Evolutionary conservation across 2,329 filamentous ascomycete genomes (phyloP).

Genomic region (Clathrospora elynae): DNA sequence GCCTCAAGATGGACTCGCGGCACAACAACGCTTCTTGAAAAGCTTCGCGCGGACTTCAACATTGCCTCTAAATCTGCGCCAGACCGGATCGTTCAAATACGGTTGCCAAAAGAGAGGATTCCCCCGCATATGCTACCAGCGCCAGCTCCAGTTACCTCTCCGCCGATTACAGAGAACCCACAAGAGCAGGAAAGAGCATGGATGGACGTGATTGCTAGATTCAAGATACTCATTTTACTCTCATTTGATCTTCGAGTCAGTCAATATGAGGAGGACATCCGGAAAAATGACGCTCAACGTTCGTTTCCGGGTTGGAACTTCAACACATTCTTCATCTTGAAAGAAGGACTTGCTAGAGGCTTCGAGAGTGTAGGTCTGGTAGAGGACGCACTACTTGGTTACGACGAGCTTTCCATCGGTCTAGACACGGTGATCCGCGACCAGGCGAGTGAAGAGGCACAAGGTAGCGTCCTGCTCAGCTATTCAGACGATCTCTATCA

Average conservation of each 20-base stretch:
- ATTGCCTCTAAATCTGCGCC: slow-evolving; percentile 71
- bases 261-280: slow-evolving; percentile 97
- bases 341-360: slow-evolving; percentile 89
- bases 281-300: slow-evolving; percentile 87
- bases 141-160: slow-evolving; percentile 43
- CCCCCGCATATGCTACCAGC: slow-evolving; percentile 55
- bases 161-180: slow-evolving; percentile 62
- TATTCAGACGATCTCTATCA: slow-evolving; percentile 75
- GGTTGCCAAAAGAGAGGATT: slow-evolving; percentile 63
- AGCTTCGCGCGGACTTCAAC: slow-evolving; percentile 89
- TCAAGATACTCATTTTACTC: slow-evolving; percentile 83
- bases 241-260: slow-evolving; percentile 90
- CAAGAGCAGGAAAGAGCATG: slow-evolving; percentile 82
- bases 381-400: slow-evolving; percentile 91
- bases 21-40: slow-evolving; percentile 84
- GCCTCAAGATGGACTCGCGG: slow-evolving; percentile 78
- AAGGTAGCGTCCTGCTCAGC: slow-evolving; percentile 72
- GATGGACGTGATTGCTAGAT: slow-evolving; percentile 80
- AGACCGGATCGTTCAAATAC: slow-evolving; percentile 84
- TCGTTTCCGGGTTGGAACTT: slow-evolving; percentile 96
- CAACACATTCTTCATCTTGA: slow-evolving; percentile 97
- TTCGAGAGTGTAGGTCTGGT: slow-evolving; percentile 96
- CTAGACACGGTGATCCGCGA: slow-evolving; percentile 82
- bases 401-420: slow-evolving; percentile 89
- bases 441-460: slow-evolving; percentile 66